Conservation (phyloP, 108 stramenopile genomes). For the Skeletonema grethae region DNA sequence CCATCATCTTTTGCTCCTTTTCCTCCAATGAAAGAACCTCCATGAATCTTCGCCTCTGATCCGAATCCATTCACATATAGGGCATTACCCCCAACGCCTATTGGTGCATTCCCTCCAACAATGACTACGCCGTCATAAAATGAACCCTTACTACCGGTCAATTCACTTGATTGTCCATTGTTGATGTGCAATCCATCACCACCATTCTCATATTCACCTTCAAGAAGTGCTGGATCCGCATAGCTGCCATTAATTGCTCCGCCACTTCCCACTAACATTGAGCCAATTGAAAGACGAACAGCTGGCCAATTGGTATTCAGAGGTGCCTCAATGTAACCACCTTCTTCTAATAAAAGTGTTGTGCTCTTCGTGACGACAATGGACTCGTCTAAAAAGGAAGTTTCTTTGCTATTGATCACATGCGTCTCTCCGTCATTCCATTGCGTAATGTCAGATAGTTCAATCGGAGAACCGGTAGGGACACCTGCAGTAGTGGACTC, state of each 20-base stretch:
- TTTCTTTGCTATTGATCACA: conserved; percentile 9
- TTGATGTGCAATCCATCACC: conserved; percentile 28
- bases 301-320: conserved; percentile 29
- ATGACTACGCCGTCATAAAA: conserved; percentile 27
- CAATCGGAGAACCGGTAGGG: conserved; percentile 25
- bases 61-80: conserved; percentile 33
- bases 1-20: conserved; percentile 24
- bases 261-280: conserved; percentile 8
- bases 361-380: conserved; percentile 21
- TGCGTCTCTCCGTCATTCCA: conserved; percentile 20
- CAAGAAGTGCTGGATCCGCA: conserved; percentile 5
- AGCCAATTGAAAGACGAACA: conserved; percentile 22
- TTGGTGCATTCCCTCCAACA: conserved; percentile 22
- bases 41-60: conserved; percentile 26
- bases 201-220: conserved; percentile 9
- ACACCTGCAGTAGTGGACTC: not conserved
- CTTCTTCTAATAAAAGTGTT: conserved; percentile 4
- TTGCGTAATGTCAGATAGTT: conserved; percentile 18
- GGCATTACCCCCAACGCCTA: conserved; percentile 30
- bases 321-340: conserved; percentile 22
- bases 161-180: conserved; percentile 20
- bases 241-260: conserved; percentile 21
- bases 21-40: conserved; percentile 29
- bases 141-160: conserved; percentile 17
- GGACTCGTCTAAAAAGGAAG: conserved; percentile 23